A percentile compares a stretch with the other conserved stretches of the same genome.
Conservation (phyloP, 805 yeast species). For the Starmera quercuum region DNA sequence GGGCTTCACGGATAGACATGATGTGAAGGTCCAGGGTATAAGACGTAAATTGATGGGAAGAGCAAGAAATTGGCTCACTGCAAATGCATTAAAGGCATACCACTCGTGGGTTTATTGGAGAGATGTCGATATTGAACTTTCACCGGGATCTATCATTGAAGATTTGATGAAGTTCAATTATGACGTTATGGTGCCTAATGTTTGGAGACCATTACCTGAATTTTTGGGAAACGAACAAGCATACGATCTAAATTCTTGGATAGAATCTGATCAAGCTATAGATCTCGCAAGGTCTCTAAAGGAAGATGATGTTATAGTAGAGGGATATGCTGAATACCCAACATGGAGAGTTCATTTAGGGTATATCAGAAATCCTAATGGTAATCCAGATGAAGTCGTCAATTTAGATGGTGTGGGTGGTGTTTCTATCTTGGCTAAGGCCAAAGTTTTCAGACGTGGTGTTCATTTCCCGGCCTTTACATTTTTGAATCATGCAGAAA, state of each 20-base stretch:
- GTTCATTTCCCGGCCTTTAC: slow-evolving; percentile 83
- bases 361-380: slow-evolving; percentile 54
- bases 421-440: slow-evolving; percentile 71
- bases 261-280: slow-evolving; percentile 74
- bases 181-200: slow-evolving; percentile 79
- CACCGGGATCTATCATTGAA: slow-evolving; percentile 70
- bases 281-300: slow-evolving; percentile 55
- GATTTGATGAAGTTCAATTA: slow-evolving; percentile 61
- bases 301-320: slow-evolving; percentile 83
- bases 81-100: slow-evolving; percentile 68
- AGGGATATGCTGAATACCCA: slow-evolving; percentile 82
- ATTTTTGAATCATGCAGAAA: slow-evolving; percentile 79
- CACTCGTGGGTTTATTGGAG: slow-evolving; percentile 93
- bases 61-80: slow-evolving; percentile 77
- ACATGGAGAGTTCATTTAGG: slow-evolving; percentile 83
- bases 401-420: slow-evolving; percentile 85
- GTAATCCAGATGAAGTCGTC: slow-evolving; percentile 55
- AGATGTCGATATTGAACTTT: slow-evolving; percentile 79
- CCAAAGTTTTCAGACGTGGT: slow-evolving; percentile 68
- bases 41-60: slow-evolving; percentile 81
- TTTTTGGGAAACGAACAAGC: slow-evolving; percentile 90
- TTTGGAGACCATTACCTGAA: slow-evolving; percentile 95
- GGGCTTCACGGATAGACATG: slow-evolving; percentile 78
- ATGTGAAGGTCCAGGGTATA: slow-evolving; percentile 78
- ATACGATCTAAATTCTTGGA: slow-evolving; percentile 95